Conservation (phyloP, 768 basidiomycete species). For the Cytidiella melzeri region DNA sequence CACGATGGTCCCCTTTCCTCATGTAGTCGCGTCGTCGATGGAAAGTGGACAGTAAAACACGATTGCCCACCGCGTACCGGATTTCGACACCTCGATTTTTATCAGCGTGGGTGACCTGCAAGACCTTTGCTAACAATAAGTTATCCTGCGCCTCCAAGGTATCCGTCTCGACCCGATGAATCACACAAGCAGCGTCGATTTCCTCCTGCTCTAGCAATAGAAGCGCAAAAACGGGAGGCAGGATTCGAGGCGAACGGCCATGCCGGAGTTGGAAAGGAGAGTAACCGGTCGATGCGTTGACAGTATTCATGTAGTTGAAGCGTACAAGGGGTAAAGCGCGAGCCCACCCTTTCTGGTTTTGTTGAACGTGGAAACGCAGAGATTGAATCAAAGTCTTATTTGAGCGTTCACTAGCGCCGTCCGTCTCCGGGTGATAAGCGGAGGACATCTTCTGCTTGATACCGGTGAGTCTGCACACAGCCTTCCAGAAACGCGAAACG, state of each 20-base stretch:
- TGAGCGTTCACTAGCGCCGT: conserved; percentile 21
- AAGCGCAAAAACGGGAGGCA: conserved; percentile 15
- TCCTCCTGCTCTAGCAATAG: background rate
- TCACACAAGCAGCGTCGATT: background rate
- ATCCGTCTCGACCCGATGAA: conserved; percentile 11
- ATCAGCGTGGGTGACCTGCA: conserved; percentile 25
- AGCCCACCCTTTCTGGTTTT: conserved; percentile 16
- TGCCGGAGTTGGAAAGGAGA: conserved; percentile 16
- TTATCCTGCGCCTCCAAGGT: conserved; percentile 28
- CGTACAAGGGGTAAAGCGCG: conserved; percentile 10
- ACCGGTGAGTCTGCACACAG: conserved; percentile 17
- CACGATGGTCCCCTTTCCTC: no score
- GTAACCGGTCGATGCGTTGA: conserved; percentile 17
- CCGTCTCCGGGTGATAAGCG: no score
- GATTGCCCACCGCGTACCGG: conserved; percentile 27
- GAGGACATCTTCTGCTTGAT: conserved; percentile 22
- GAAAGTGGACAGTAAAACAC: no score
- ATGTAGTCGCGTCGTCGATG: no score
- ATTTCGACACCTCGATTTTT: conserved; percentile 16
- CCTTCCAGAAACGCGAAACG: conserved; percentile 25
- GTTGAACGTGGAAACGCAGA: conserved; percentile 11
- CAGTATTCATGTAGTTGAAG: conserved; percentile 18
- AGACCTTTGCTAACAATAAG: conserved; percentile 24
- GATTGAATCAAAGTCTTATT: conserved; percentile 18
- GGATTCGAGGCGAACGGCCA: no score